Evolutionary conservation across 2,329 filamentous ascomycete species (phyloP).

Genomic region (Xylaria polymorpha): DNA sequence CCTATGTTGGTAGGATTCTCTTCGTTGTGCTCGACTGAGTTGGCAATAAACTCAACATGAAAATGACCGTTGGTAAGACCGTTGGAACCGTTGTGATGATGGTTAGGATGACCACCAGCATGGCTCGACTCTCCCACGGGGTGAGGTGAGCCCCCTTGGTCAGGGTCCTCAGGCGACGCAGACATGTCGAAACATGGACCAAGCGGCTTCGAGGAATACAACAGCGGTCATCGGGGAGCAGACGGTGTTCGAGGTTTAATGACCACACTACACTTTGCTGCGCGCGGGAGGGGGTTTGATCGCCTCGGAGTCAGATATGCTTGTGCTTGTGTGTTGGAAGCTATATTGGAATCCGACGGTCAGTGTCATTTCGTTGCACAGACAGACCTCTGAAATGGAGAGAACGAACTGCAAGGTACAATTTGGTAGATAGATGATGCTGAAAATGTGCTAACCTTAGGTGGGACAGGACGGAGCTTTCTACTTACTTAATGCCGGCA

Average conservation of each 20-base stretch:
- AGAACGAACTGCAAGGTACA: neutral
- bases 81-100: too few relatives aligned
- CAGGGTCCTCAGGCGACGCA: conserved; percentile 17
- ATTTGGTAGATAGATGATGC: neutral
- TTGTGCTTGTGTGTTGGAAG: neutral
- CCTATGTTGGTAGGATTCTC: neutral
- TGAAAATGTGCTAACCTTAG: conserved; percentile 1
- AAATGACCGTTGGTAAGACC: neutral
- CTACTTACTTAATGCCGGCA: conserved; percentile 7
- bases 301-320: neutral
- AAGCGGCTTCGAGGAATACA: conserved; percentile 6
- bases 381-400: neutral
- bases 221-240: conserved; percentile 29
- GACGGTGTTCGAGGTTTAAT: neutral
- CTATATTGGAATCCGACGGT: neutral
- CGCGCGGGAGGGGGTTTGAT: conserved; percentile 1
- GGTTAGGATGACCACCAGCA: neutral
- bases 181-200: conserved; percentile 38
- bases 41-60: neutral
- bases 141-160: neutral
- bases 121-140: neutral
- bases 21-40: conserved; percentile 3
- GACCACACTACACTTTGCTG: conserved; percentile 9
- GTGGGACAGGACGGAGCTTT: neutral
- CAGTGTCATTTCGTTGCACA: conserved; percentile 8